Evolutionary conservation across 805 yeast species (phyloP).

Genomic region (Candida sakaeoensis): DNA sequence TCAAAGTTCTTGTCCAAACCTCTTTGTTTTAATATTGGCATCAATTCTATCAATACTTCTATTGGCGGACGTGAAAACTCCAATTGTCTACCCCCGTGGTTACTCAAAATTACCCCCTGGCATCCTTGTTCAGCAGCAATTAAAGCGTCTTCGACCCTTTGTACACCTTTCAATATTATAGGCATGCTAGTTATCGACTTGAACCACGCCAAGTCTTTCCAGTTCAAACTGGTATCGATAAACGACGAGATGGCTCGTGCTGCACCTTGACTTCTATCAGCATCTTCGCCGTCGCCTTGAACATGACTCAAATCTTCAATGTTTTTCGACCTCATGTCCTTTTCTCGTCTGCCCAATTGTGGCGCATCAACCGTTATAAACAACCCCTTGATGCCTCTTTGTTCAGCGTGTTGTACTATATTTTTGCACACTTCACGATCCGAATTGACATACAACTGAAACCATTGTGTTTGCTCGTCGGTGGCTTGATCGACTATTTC

Average conservation of each 20-base stretch:
- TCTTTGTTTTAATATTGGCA: slow-evolving; percentile 37
- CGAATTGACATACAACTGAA: slow-evolving; percentile 78
- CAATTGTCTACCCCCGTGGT: slow-evolving; percentile 73
- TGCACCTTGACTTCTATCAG: slow-evolving; percentile 77
- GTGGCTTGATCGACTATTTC: slow-evolving; percentile 73
- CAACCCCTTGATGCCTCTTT: slow-evolving; percentile 72
- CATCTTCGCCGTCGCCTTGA: slow-evolving; percentile 42
- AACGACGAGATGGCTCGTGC: slow-evolving; percentile 84
- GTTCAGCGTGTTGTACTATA: slow-evolving; percentile 68
- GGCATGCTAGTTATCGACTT: slow-evolving; percentile 36
- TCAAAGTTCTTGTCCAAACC: slow-evolving; percentile 51
- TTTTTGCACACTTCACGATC: slow-evolving; percentile 63
- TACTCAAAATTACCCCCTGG: slow-evolving; percentile 63
- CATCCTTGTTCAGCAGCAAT: slow-evolving; percentile 56
- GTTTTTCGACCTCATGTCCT: slow-evolving; percentile 70
- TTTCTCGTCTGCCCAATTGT: slow-evolving; percentile 85
- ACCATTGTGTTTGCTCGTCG: slow-evolving; percentile 78
- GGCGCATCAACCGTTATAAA: slow-evolving; percentile 94
- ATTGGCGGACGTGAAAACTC: slow-evolving; percentile 61
- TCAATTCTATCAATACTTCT: slow-evolving; percentile 56
- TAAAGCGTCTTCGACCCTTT: slow-evolving; percentile 62
- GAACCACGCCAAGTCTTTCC: slow-evolving; percentile 42
- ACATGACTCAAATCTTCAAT: slow-evolving; percentile 44
- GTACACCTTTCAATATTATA: slow-evolving; percentile 57
- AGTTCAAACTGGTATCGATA: slow-evolving; percentile 46